Base-by-base conservation (phyloP, 805 yeast species). In the Pichia occidentalis region DNA sequence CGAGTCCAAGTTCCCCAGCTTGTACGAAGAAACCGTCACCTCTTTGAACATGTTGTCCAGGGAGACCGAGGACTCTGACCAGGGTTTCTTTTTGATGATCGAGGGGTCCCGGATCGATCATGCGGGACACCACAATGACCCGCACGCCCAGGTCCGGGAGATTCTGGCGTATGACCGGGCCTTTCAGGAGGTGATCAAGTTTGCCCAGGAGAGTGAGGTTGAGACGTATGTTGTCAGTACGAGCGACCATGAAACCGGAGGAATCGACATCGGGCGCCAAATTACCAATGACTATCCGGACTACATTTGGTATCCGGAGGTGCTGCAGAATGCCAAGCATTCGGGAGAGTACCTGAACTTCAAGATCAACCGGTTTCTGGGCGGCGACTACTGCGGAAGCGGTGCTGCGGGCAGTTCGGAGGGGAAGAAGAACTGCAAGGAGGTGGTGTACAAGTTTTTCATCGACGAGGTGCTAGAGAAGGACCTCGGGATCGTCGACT, bases 161-260 rank as follows among this genome's bases (percentile, higher is more conserved):
- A 90, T 85, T 4, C 64, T 87, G 50, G 95, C 94, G 2, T 88
- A 77, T 58, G 95, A 85, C 57, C 76, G 75, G 43, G 87, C 95
- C 4, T 85, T 84, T 62, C 60, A 71, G 44, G 82, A 85, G 9
- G 95, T 80, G 3, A 60, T 75, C 37, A 75, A 83, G 29, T 86
- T 76, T 56, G 84, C 81, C 26, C 77, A 80, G 48, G 55, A 67
- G 7, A 53, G 82, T 2, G 85, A 82, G 35, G 77, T 73, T 10
- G 95, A 86, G 49, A 85, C 95, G 3, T 66, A 82, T 31, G 71
- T 85, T 28, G 67, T 88, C 29, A 77, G 90, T 19, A 86, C 95
- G 2, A 81, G 94, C 18, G 97, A 88, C 59, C 97, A 88, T 64
- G 97, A 88, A 59, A 88, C 97, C 19, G 97, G 97, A 45, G 97